Conservation (phyloP, 371 early-diverging fungal species). For the Mortierella sp. region DNA sequence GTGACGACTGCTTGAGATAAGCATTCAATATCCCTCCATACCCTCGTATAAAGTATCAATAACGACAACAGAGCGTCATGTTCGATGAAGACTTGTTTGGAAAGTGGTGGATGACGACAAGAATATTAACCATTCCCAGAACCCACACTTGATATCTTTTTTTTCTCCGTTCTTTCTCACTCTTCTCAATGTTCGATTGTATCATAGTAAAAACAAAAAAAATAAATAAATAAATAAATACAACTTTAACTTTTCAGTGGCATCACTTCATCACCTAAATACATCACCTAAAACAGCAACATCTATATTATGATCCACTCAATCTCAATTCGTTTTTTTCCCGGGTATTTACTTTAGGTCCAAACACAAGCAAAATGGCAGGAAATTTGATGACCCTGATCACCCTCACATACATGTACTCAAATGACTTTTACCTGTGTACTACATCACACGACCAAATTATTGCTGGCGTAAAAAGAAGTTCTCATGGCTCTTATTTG, state of each 20-base stretch:
- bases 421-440: neutral
- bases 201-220: constrained; percentile 15
- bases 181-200: neutral
- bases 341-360: constrained; percentile 6
- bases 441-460: constrained; percentile 9
- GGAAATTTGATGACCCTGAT: neutral
- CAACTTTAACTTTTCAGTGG: neutral
- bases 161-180: neutral
- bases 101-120: neutral
- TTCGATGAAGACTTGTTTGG: neutral
- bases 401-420: neutral
- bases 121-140: neutral
- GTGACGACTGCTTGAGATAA: constrained; percentile 43
- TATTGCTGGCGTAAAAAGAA: neutral
- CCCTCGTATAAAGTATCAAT: neutral
- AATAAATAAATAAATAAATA: neutral
- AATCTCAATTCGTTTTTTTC: neutral
- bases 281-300: too few relatives aligned
- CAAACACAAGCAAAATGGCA: neutral
- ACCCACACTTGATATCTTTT: neutral
- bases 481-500: constrained; percentile 2
- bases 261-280: too few relatives aligned
- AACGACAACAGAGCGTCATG: neutral
- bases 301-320: too few relatives aligned
- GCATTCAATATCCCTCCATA: too few relatives aligned